Percentiles rank a stretch among this genome's conserved stretches.
phyloP scores from a whole-genome alignment of 352 stramenopile species.

The Pythium plurisporium region DNA sequence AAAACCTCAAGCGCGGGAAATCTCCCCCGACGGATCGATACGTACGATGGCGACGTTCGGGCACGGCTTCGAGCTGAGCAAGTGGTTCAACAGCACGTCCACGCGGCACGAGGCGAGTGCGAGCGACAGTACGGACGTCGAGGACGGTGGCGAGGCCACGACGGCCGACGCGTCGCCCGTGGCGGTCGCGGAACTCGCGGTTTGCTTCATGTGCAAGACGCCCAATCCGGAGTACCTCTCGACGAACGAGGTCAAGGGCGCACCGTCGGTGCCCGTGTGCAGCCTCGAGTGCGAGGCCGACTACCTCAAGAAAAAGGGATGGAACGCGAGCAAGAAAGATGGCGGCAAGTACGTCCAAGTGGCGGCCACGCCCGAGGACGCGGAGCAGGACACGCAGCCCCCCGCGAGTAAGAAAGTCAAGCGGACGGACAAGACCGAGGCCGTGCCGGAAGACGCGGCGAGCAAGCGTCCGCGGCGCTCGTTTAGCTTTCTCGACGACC shows the following conservation, averaged over 20 bases:
- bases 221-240: conserved; percentile 63
- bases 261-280: conserved; percentile 53
- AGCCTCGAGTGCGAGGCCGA: conserved; percentile 60
- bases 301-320: conserved; percentile 43
- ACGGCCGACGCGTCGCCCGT: conserved; percentile 19
- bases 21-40: background rate
- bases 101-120: conserved; percentile 17
- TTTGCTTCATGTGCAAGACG: conserved; percentile 63
- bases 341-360: conserved; percentile 25
- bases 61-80: conserved; percentile 71
- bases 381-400: conserved; percentile 4
- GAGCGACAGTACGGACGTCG: conserved; percentile 40
- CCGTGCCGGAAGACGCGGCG: conserved; percentile 7
- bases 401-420: conserved; percentile 42
- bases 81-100: conserved; percentile 66
- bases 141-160: conserved; percentile 25
- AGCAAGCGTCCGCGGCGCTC: conserved; percentile 42
- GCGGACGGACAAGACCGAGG: background rate
- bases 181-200: conserved; percentile 13
- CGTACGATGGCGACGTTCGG: conserved; percentile 31
- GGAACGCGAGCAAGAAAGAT: conserved; percentile 24
- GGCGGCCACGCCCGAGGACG: conserved; percentile 9
- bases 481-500: conserved; percentile 73
- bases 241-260: conserved; percentile 48
- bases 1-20: conserved; percentile 8